phyloP scores from a whole-genome alignment of 1,284 basidiomycete species.

The Laetiporus sulphureus region DNA sequence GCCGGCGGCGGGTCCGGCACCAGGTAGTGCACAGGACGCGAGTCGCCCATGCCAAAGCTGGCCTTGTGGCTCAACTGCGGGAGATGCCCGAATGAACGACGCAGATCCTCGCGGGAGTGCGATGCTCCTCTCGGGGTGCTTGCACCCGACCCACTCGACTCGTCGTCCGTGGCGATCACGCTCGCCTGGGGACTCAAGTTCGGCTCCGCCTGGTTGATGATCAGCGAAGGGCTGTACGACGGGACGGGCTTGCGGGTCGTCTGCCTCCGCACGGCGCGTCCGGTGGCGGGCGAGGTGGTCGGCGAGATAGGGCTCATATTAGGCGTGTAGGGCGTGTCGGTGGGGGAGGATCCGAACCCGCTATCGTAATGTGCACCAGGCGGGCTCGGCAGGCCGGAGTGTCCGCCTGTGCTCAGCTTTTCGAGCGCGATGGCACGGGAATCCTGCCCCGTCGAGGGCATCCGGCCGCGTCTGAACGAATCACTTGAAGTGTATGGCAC shows the following conservation, averaged over 20 bases:
- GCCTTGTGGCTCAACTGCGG: constrained; percentile 27
- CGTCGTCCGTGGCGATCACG: neutral
- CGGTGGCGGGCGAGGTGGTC: constrained; percentile 11
- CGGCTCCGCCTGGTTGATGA: neutral
- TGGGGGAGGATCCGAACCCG: too few species aligned
- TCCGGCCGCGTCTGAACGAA: constrained; percentile 13
- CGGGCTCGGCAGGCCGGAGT: neutral
- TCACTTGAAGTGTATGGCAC: too few species aligned
- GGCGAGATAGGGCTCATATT: constrained; percentile 9
- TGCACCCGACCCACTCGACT: constrained; percentile 8
- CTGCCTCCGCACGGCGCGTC: constrained; percentile 15
- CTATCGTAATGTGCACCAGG: too few species aligned
- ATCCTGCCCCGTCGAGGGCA: constrained; percentile 14
- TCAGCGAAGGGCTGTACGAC: constrained; percentile 20
- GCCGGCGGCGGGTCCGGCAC: constrained; percentile 27
- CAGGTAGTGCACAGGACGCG: constrained; percentile 27
- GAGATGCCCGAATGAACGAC: constrained; percentile 12
- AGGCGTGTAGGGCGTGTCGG: neutral
- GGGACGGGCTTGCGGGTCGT: constrained; percentile 38
- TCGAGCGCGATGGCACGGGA: constrained; percentile 21
- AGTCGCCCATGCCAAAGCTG: constrained; percentile 28
- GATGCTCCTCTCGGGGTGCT: constrained; percentile 11
- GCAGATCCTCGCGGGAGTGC: constrained; percentile 21
- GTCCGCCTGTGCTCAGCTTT: constrained; percentile 13
- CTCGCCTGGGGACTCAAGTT: neutral